Conservation (phyloP, 345 rosid species). For the Salix exigua region DNA sequence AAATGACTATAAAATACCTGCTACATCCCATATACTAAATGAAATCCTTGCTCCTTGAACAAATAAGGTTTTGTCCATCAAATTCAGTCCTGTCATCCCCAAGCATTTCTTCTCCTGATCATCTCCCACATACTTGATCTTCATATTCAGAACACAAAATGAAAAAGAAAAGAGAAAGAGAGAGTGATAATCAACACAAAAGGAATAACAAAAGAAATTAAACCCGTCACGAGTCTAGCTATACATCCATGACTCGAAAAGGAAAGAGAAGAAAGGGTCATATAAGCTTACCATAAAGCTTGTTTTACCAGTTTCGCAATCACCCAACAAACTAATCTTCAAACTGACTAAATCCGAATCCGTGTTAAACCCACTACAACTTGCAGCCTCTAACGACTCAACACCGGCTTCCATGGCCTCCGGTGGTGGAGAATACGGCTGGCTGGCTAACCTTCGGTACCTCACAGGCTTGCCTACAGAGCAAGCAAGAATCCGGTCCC, state of each 20-base stretch:
- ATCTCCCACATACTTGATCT: constrained; percentile 84
- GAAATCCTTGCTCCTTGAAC: constrained; percentile 84
- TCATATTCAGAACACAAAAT: not conserved
- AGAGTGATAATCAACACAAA: not conserved
- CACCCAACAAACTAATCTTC: constrained; percentile 91
- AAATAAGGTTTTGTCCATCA: constrained; percentile 74
- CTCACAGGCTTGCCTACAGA: constrained; percentile 53
- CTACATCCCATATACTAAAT: constrained; percentile 93
- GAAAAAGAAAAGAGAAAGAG: not conserved
- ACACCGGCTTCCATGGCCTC: constrained; percentile 16
- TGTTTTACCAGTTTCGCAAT: constrained; percentile 90
- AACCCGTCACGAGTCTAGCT: not conserved
- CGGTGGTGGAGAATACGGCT: constrained; percentile 37
- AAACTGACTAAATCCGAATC: constrained; percentile 79
- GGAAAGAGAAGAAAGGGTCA: not conserved
- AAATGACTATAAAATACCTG: constrained; percentile 42
- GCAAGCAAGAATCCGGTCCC: constrained; percentile 78
- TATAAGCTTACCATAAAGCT: constrained; percentile 64
- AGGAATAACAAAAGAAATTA: not conserved
- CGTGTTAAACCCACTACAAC: constrained; percentile 35
- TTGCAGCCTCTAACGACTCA: constrained; percentile 10
- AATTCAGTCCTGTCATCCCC: constrained; percentile 78
- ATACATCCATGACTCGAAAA: not conserved
- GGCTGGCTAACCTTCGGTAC: constrained; percentile 50
- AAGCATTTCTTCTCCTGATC: constrained; percentile 58